phyloP scores from a whole-genome alignment of 805 yeast genomes.

The Candida namnaoensis region DNA sequence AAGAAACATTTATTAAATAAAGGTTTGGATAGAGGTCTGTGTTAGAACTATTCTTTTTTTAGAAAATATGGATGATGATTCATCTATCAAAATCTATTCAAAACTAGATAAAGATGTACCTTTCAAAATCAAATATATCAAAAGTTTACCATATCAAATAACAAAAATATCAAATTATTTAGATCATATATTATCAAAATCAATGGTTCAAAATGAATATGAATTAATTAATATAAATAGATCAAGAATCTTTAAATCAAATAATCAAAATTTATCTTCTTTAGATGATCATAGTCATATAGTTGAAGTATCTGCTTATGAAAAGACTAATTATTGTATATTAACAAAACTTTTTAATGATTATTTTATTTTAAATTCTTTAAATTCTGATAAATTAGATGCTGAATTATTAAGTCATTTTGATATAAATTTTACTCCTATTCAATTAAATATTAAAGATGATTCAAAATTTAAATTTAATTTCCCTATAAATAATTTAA shows the following conservation, averaged over 20 bases:
- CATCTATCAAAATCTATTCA: neutral
- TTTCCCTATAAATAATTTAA: neutral
- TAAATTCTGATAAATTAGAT: constrained; percentile 48
- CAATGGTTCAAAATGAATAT: neutral
- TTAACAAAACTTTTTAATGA: constrained; percentile 3
- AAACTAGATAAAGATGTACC: neutral
- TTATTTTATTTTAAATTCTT: constrained; percentile 35
- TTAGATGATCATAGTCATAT: no score
- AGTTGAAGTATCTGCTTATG: constrained; percentile 6
- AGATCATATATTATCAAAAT: constrained; percentile 2
- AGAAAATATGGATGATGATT: neutral
- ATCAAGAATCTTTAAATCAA: constrained; percentile 9
- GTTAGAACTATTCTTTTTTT: no score
- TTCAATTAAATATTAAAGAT: no score
- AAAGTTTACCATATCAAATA: neutral
- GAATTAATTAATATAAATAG: constrained; percentile 11
- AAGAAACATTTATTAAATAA: no score
- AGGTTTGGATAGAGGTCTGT: no score
- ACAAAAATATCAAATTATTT: neutral
- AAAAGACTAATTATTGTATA: constrained; percentile 12
- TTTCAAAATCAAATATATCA: no score
- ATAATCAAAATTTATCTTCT: neutral
- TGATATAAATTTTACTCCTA: constrained; percentile 1
- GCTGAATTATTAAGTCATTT: constrained; percentile 23
- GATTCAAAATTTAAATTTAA: neutral